A percentile compares a stretch with the other conserved stretches of the same genome.
Conservation (phyloP, 257 asterid genomes). For the Hygrophila difformis region DNA sequence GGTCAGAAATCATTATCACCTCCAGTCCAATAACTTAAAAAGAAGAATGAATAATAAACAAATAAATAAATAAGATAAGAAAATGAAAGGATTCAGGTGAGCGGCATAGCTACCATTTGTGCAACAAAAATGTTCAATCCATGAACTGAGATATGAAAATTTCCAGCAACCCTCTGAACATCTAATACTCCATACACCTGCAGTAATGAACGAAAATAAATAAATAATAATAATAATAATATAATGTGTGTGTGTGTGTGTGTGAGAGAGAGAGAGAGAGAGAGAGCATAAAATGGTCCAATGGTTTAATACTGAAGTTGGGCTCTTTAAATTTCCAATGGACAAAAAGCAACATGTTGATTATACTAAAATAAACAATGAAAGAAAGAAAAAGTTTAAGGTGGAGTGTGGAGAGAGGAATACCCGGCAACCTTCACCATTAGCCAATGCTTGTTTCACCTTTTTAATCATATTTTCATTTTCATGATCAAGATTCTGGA, state of each 20-base stretch:
- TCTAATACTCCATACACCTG: slow-evolving; percentile 95
- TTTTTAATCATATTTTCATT: slow-evolving; percentile 70
- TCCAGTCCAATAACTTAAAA: too few relatives aligned
- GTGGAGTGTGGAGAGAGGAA: slow-evolving; percentile 19
- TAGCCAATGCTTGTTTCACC: slow-evolving; percentile 81
- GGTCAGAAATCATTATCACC: too few relatives aligned
- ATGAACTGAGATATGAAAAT: slow-evolving; percentile 94
- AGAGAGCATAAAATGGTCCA: too few relatives aligned
- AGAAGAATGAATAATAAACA: too few relatives aligned
- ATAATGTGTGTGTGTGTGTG: too few relatives aligned
- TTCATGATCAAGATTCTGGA: slow-evolving; percentile 68
- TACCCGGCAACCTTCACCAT: slow-evolving; percentile 96
- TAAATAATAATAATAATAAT: slow-evolving; percentile 4
- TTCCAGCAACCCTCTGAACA: slow-evolving; percentile 99
- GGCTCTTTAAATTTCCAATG: too few relatives aligned
- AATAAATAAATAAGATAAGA: slow-evolving; percentile 14
- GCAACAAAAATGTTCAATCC: slow-evolving; percentile 92
- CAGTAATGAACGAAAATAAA: slow-evolving; percentile 20
- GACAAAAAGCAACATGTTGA: neutral
- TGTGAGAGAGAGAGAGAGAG: too few relatives aligned
- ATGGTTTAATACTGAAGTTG: too few relatives aligned
- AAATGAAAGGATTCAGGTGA: slow-evolving; percentile 12
- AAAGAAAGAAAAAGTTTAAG: slow-evolving; percentile 1
- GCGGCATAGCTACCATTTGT: slow-evolving; percentile 65
- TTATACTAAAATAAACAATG: neutral